Evolutionary conservation across 106 monocot genomes (phyloP), one percentile per base, ranked within the genome.

Genomic region (Alisma plantagoaquatica): DNA sequence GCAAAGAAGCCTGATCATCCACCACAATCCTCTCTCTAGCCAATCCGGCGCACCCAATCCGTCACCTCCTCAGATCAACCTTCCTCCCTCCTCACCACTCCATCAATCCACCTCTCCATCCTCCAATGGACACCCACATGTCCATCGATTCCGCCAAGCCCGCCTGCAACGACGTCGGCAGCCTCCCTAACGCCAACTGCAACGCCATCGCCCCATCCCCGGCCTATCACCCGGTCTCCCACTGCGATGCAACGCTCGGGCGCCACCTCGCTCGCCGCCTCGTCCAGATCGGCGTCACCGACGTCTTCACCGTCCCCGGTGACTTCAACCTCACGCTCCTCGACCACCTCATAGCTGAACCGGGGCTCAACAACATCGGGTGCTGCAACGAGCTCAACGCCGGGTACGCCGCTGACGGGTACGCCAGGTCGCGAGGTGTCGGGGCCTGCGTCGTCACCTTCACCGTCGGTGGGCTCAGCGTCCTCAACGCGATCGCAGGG

Each of bases 341-440:
- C 23, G 69, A 70, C 61, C 60, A 70, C 44, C 69, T 70, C 30
- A 54, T 70, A 43, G 69, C 60, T 28, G 69, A 70, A 38, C 69
- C 69, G 18, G 69, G 52, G 24, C 69, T 70, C 43, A 70, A 51
- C 53, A 42, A 45, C 44, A 31, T 70, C 31, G 69, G 69, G 31
- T 70, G 69, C 61, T 70, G 69, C 60, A 61, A 54, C 69, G 69
- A 70, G 61, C 69, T 70, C 31, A 70, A 70, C 43, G 69, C 69
- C 42, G 69, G 69, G 10, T 70, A 70, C 31, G 69, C 69, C 38
- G 69, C 69, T 7, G 69, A 70, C 10, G 68, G 68, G 25, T 68
- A 68, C 51, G 68, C 68, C 1, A 21, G 66, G 48, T 56, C 57
- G 1, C 59, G 68, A 3, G 68, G 68, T 8, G 41, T 60, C 29